These are phyloP conservation scores for Scheffersomyces parashehatae DNA, from an alignment of 1,139 yeast genomes.

Conservation along the genomic window DNA sequence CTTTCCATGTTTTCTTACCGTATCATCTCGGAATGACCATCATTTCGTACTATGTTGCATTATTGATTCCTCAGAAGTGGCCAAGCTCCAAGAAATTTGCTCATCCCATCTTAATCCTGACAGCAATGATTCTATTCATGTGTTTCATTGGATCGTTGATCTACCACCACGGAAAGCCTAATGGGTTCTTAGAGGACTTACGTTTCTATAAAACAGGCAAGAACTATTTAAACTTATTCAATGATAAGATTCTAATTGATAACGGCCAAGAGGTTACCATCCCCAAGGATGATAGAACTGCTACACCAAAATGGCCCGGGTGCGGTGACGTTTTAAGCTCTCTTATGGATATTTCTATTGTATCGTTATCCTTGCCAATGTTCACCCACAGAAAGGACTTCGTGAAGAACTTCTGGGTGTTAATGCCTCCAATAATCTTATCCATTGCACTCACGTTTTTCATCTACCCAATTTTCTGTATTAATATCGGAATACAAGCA, in stretches of 20 bases:
- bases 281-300: constrained; percentile 25
- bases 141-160: constrained; percentile 63
- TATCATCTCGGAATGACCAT: constrained; percentile 64
- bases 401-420: constrained; percentile 53
- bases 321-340: constrained; percentile 76
- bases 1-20: constrained; percentile 56
- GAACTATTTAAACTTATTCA: constrained; percentile 61
- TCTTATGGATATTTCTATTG: constrained; percentile 75
- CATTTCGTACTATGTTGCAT: constrained; percentile 53
- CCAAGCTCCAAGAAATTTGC: constrained; percentile 50
- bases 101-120: constrained; percentile 72
- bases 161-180: constrained; percentile 42
- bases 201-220: constrained; percentile 67
- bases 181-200: constrained; percentile 51
- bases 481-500: constrained; percentile 62
- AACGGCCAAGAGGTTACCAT: constrained; percentile 23
- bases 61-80: constrained; percentile 51
- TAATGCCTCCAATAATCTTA: constrained; percentile 60
- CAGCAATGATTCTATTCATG: constrained; percentile 59
- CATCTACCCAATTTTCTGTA: constrained; percentile 68
- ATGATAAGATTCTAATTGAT: constrained; percentile 30
- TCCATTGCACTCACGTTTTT: constrained; percentile 62
- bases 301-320: constrained; percentile 63
- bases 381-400: constrained; percentile 70
- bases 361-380: constrained; percentile 76